Base-by-base conservation (phyloP, 2,329 filamentous ascomycete species). In the Neonectria ditissima region DNA sequence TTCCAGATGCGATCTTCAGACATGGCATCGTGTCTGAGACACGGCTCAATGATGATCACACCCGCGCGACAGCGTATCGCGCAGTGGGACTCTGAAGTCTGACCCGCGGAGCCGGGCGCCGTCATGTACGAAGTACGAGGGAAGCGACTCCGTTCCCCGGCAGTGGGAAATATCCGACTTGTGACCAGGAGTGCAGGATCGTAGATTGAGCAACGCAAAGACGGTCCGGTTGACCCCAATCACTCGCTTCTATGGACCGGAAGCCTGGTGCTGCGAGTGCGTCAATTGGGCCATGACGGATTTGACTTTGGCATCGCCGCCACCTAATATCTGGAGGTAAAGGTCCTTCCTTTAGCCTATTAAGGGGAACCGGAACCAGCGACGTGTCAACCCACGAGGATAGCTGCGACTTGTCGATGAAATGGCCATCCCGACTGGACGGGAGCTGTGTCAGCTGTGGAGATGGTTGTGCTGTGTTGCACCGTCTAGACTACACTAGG, bases 141-240 rank as follows among this genome's bases (percentile, higher is more conserved):
- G 54, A 44, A 37, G 14, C 41, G 39, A 52, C 16, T 56, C 28
- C 22, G 26, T 58, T 41, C 34, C 43, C 57, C 58, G 50, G 58
- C 32, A 65, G 37, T 60, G 43, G 28, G 32, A 67, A 72, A 64
- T 67, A 65, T 53, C 69, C 69, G 69, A 69, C 50, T 45, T 59
- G 62, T 51, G 44, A 66, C 51, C 43, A 50, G 45, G 28, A 34
- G 48, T 69, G 65, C 56, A 64, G 65, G 60, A 71, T 69, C 60
- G 50, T 34, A 63, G 59, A 65, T 67, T 59, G 59, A 63, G 62
- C 63, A 55, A 52, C 59, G 52, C 53, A 45, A 50, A 53, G 32
- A 48, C 8, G 26, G 55, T 26, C 20, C 24, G 20, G 30, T 32
- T 51, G 22, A 43, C 26, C 41, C 53, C 54, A 60, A 50, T 51